Base-by-base conservation (phyloP, 148 eudicot genomes). In the Spergularia bocconei region DNA sequence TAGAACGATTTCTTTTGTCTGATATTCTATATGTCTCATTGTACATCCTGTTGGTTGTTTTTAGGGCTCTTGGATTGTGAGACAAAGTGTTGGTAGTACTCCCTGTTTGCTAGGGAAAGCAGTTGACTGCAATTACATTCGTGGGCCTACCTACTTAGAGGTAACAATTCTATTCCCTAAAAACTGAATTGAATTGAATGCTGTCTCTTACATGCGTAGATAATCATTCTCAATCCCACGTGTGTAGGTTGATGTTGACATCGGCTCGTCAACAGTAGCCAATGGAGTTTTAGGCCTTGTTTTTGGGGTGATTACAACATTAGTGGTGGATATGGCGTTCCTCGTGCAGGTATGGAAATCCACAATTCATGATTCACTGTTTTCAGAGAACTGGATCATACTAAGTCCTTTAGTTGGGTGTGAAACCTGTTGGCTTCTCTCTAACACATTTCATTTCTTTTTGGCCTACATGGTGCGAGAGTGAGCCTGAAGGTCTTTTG, bases 241-340 rank as follows among this genome's bases (percentile, higher is more conserved):
- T 75, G 10, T 87, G 81, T 74, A 95, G 99, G 81, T 95, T 88
- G 99, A 95, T 78, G 91, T 91, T 59, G 99, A 95, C 78, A 95
- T 95, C 77, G 99, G 99, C 82, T 95, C 99, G 62, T 95, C 99
- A 71, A 89, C 99, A 14, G 99, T 95, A 76, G 99, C 99, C 77
- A 95, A 95, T 80, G 99, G 99, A 80, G 99, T 95, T 76, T 79
- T 95, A 88, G 99, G 99, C 64, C 93, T 95, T 79, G 99, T 95
- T 55, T 62, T 92, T 83, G 99, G 99, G 70, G 97, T 90, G 65
- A 92, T 95, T 69, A 95, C 97, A 19, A 84, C 96, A 72, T 86
- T 95, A 83, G 99, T 95, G 65, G 99, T 95, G 78, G 99, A 95
- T 74, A 92, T 95, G 97, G 99, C 99, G 78, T 95, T 95, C 84